Base-by-base conservation (phyloP, 495 filamentous ascomycete genomes). In the Penicillium nucicola region DNA sequence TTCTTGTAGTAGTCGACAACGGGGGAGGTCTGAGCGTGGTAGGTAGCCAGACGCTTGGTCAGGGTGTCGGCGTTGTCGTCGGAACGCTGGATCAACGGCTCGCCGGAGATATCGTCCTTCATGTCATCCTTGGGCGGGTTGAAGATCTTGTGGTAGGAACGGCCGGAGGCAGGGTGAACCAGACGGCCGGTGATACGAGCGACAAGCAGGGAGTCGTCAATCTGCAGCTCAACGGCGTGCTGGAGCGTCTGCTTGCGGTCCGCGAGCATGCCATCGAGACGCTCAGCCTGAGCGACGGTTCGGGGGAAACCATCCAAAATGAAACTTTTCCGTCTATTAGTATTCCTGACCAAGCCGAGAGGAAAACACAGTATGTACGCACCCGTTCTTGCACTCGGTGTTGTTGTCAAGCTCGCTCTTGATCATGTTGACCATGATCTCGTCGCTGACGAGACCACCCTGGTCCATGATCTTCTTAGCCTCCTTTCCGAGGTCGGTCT, bases 381-480 rank as follows among this genome's bases (percentile, higher is more conserved):
- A 67, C 93, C 93, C 93, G 72, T 92, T 92, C 81, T 88, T 90
- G 85, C 93, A 99, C 74, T 97, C 92, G 47, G 70, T 56, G 74
- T 99, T 99, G 77, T 81, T 88, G 57, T 95, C 87, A 17, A 99
- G 81, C 80, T 99, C 92, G 68, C 83, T 85, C 82, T 89, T 90
- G 77, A 99, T 99, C 95, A 99, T 99, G 69, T 90, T 88, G 66
- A 99, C 84, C 81, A 99, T 91, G 67, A 99, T 99, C 68, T 97
- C 95, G 67, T 99, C 93, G 71, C 90, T 96, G 64, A 99, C 93
- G 48, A 99, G 82, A 48, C 91, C 93, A 60, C 93, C 93, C 65
- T 91, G 85, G 62, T 99, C 92, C 93, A 99, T 99, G 72, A 99
- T 99, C 85, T 99, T 99, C 86, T 99, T 99, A 50, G 93, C 93